Conservation (phyloP, 2,329 filamentous ascomycete species). For the Sphaceloma murrayae region DNA sequence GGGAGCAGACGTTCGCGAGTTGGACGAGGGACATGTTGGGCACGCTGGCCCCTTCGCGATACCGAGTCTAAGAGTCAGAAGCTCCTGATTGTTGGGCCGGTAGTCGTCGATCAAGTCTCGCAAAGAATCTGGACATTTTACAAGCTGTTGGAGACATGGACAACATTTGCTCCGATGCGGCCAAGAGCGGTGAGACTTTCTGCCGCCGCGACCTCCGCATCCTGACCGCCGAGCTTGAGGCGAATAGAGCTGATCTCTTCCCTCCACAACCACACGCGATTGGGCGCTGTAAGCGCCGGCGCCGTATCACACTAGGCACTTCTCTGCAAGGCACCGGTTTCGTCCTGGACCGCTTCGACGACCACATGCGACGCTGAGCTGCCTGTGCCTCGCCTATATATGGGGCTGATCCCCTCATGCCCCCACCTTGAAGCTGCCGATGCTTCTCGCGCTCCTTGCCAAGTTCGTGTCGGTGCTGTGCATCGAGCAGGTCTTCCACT, state of each 20-base stretch:
- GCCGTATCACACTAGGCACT: not conserved
- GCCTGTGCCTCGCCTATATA: not conserved
- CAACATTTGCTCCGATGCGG: conserved; percentile 9
- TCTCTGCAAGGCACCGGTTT: conserved; percentile 7
- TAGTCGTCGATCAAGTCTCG: too few relatives aligned
- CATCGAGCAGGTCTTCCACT: conserved; percentile 20
- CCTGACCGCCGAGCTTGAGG: too few relatives aligned
- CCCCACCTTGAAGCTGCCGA: conserved; percentile 7
- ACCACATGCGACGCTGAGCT: conserved; percentile 4
- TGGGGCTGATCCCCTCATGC: conserved; percentile 5
- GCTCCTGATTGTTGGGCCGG: too few relatives aligned
- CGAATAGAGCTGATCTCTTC: conserved; percentile 1
- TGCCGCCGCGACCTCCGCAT: conserved; percentile 12
- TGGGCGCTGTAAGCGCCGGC: conserved; percentile 16
- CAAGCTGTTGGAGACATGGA: too few relatives aligned
- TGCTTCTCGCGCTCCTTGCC: conserved; percentile 17
- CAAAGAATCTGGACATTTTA: too few relatives aligned
- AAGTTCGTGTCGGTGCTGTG: conserved; percentile 19
- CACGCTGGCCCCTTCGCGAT: conserved; percentile 10
- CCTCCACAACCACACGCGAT: not conserved
- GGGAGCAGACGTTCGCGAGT: conserved; percentile 73
- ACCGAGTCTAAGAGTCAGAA: not conserved
- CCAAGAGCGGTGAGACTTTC: conserved; percentile 4
- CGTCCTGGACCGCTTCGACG: conserved; percentile 4
- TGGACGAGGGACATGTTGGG: conserved; percentile 60